Conservation (phyloP, 768 basidiomycete genomes). For the Tulasnella sp. region DNA sequence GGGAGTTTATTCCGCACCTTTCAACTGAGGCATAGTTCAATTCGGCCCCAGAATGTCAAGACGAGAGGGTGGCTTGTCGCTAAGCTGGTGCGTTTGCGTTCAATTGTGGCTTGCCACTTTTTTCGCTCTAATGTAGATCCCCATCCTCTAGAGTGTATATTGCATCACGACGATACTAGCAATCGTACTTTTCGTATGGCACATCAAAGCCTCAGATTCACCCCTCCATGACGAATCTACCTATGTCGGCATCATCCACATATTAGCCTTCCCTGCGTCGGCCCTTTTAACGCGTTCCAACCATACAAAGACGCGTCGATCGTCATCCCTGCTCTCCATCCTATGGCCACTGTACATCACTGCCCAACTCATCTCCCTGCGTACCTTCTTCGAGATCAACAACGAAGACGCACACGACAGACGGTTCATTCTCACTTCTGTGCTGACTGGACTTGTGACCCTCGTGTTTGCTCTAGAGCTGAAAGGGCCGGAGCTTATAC, state of each 20-base stretch:
- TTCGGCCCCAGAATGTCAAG: slow-evolving; percentile 28
- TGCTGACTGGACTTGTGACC: slow-evolving; percentile 29
- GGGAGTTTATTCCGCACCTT: slow-evolving; percentile 33
- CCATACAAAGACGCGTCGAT: slow-evolving; percentile 46
- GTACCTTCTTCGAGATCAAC: slow-evolving; percentile 35
- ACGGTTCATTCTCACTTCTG: slow-evolving; percentile 20
- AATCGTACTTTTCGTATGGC: slow-evolving; percentile 27
- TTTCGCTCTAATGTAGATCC: not conserved
- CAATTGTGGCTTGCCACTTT: no score
- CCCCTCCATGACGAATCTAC: slow-evolving; percentile 25
- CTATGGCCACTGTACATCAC: slow-evolving; percentile 68
- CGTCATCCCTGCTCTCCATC: slow-evolving; percentile 61
- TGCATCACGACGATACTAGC: not conserved
- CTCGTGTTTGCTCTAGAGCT: slow-evolving; percentile 55
- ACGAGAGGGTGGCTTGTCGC: slow-evolving; percentile 42
- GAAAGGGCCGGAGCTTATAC: slow-evolving; percentile 48
- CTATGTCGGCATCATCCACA: slow-evolving; percentile 48
- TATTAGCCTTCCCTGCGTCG: slow-evolving; percentile 36
- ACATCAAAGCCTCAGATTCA: slow-evolving; percentile 33
- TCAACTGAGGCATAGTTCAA: slow-evolving; percentile 23
- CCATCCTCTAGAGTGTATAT: slow-evolving; percentile 1
- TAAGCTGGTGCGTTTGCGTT: slow-evolving; percentile 51
- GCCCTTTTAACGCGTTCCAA: slow-evolving; percentile 46
- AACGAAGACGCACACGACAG: slow-evolving; percentile 25
- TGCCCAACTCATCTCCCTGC: slow-evolving; percentile 42